Evolutionary conservation across 2,329 filamentous ascomycete species (phyloP), one percentile per base, ranked within the genome.

Genomic region (Aspergillus tubingensis): DNA sequence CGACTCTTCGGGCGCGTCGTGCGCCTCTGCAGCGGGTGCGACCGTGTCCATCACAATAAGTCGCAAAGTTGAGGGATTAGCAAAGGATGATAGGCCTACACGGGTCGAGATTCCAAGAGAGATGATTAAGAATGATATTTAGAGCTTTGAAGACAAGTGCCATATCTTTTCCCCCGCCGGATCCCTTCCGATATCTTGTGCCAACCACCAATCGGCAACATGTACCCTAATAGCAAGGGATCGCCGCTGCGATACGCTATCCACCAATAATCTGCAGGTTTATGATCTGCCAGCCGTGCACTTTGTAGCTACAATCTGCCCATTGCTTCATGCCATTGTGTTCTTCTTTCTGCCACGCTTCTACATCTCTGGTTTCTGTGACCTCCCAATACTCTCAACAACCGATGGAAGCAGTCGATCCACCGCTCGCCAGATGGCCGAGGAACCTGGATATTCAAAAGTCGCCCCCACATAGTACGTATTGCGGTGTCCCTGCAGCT

Each of bases 391-490:
- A 7, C n/a, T 19, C n/a, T 19, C 19, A 5, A 47, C n/a, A 17
- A 55, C 36, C n/a, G 39, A 27, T 4, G 53, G 53, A 5, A 55
- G n/a, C 53, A 55, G 25, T 17, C 39, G 53, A 47, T 47, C 53
- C 25, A 55, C 39, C 3, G 25, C 41, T 3, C 39, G 41, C 57
- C 58, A 60, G 2, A 60, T 52, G 8, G 36, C 54, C 8, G 62
- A 54, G 8, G 60, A 58, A 3, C 59, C 54, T n/a, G 62, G 60
- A 43, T 51, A 15, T 19, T 64, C 43, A n/a, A 56, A 63, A 2
- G 61, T 57, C 10, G 61, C 76, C 0, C 77, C 78, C 0, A 78
- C 78, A 59, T 73, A 80, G 60, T 66, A 80, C 3, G 77, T 80
- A 8, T 63, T 69, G 17, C 68, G 65, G 23, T 68, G 60, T 1